Evolutionary conservation across 1,284 basidiomycete species (phyloP), one percentile per base, ranked within the genome.

Genomic region (Cutaneotrichosporon sp.): DNA sequence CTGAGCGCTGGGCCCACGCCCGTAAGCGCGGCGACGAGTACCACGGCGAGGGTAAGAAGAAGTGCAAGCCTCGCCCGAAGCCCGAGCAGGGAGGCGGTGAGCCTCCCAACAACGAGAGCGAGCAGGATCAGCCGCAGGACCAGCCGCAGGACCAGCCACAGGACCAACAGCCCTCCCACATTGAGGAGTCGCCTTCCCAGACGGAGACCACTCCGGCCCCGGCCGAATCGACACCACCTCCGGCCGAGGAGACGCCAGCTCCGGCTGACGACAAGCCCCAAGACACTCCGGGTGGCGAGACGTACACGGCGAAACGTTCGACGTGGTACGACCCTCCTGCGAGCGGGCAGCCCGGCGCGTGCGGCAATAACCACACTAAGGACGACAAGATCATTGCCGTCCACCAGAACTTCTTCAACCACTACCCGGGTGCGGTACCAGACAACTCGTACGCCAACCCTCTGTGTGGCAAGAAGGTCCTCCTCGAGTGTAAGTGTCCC

Each of bases 361-460:
- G 79, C 63, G 78, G 78, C 8, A 64, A 56, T 36, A 63, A 70
- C 52, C 66, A 73, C 49, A 65, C 63, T 6, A 61, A 60, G 46
- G 22, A 53, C 13, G 22, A 22, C 47, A 32, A 70, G 58, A 79
- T 83, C 62, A 82, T 81, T 22, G 84, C 83, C 32, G 80, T 82
- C 30, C 80, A 80, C 7, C 53, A 68, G 18, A 58, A 75, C 21
- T 69, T 84, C 14, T 84, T 80, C 70, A 80, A 82, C 65, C 72
- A 70, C 40, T 83, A 79, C 80, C 83, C 83, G 55, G 68, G 81
- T 47, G 76, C 78, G 67, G 31, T 50, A 22, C 67, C 74, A 58
- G 79, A 76, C 3, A 82, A 84, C 74, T 80, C 81, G 8, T 82
- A 84, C 73, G 65, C 73, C 64, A 84, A 84, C 75, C 83, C 84